phyloP scores from a whole-genome alignment of 2,329 filamentous ascomycete genomes.

The Botryotinia calthae region DNA sequence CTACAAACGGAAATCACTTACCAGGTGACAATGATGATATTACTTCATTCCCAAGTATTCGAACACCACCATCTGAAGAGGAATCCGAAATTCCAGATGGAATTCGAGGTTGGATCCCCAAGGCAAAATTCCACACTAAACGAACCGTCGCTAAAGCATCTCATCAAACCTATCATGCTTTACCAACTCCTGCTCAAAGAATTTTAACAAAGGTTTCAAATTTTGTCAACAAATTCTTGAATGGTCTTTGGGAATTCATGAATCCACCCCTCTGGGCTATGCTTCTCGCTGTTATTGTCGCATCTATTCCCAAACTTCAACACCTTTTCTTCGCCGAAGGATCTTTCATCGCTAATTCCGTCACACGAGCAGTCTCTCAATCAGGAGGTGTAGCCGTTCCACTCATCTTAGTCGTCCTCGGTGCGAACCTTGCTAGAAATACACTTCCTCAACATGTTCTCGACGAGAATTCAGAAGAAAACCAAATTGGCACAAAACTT shows the following conservation, averaged over 20 bases:
- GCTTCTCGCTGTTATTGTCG: slow-evolving; percentile 85
- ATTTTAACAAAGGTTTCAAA: slow-evolving; percentile 44
- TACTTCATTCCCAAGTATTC: slow-evolving; percentile 60
- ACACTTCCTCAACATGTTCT: slow-evolving; percentile 67
- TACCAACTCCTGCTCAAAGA: slow-evolving; percentile 54
- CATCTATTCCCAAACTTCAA: slow-evolving; percentile 81
- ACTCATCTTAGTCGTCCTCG: slow-evolving; percentile 90
- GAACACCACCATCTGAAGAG: slow-evolving; percentile 34
- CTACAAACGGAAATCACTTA: slow-evolving; percentile 31
- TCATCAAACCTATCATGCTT: slow-evolving; percentile 42
- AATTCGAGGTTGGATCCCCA: slow-evolving; percentile 44
- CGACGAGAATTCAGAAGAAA: slow-evolving; percentile 67
- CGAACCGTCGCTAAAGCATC: slow-evolving; percentile 24
- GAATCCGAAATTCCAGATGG: slow-evolving; percentile 41
- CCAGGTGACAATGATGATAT: slow-evolving; percentile 45
- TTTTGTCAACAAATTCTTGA: slow-evolving; percentile 51
- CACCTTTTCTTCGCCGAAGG: slow-evolving; percentile 82
- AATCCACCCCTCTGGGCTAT: slow-evolving; percentile 98
- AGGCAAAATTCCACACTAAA: slow-evolving; percentile 40
- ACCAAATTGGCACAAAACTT: slow-evolving; percentile 66
- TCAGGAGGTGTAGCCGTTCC: slow-evolving; percentile 91
- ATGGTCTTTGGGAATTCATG: slow-evolving; percentile 89
- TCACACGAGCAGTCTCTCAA: slow-evolving; percentile 81
- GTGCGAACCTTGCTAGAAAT: slow-evolving; percentile 90
- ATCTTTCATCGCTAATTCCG: slow-evolving; percentile 88